Evolutionary conservation across 257 asterid genomes (phyloP).

Genomic region (Solanum arcanum): DNA sequence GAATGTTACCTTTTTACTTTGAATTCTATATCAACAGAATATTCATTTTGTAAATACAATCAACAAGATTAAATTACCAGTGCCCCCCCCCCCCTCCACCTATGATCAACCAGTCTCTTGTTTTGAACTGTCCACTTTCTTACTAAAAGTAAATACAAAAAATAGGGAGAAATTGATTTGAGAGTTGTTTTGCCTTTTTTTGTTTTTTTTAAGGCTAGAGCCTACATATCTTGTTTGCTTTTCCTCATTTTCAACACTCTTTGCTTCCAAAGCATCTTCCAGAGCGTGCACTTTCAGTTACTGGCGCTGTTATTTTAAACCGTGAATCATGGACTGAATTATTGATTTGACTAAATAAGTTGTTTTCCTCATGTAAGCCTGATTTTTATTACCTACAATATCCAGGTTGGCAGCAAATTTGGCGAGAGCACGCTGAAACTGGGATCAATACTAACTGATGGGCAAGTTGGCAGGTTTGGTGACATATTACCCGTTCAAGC

Average conservation of each 20-base stretch:
- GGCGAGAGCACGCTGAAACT: conserved; percentile 92
- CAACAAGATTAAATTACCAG: background rate
- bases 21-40: background rate
- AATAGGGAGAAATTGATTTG: background rate
- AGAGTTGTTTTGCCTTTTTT: background rate
- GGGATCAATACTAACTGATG: conserved; percentile 88
- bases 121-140: background rate
- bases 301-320: background rate
- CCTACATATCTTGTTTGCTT: background rate
- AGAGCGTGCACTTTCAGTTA: background rate
- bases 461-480: conserved; percentile 98
- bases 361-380: background rate
- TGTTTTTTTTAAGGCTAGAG: background rate
- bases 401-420: conserved; percentile 95
- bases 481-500: conserved; percentile 97
- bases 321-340: background rate
- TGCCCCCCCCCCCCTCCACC: background rate
- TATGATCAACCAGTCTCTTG: background rate
- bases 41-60: background rate
- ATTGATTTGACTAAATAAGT: background rate
- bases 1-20: background rate
- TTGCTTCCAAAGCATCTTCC: background rate
- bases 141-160: background rate
- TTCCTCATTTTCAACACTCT: background rate
- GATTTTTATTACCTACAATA: background rate